Percentiles rank a stretch among this genome's conserved stretches.
phyloP scores from a whole-genome alignment of 306 rosid genomes.

The Morella rubra region DNA sequence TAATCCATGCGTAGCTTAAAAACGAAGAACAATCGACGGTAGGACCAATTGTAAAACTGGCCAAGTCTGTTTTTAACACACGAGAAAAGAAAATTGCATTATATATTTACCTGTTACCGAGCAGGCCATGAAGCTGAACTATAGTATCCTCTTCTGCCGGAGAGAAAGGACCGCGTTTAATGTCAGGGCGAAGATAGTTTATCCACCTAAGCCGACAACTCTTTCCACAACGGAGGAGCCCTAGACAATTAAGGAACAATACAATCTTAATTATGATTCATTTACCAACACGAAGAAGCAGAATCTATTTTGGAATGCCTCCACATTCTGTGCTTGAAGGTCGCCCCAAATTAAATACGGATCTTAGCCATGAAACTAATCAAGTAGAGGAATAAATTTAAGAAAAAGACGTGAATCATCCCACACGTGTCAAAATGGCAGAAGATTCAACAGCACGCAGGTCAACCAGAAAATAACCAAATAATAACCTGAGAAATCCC shows the following conservation, averaged over 20 bases:
- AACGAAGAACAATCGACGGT: not conserved
- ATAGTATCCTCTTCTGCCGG: constrained; percentile 44
- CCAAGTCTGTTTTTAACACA: not conserved
- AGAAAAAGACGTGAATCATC: not conserved
- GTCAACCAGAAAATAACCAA: not conserved
- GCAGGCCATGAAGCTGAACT: constrained; percentile 53
- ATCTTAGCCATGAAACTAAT: not conserved
- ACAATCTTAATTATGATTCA: no score
- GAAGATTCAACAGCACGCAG: not conserved
- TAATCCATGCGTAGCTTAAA: not conserved
- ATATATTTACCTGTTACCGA: constrained; percentile 48
- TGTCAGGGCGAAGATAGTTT: constrained; percentile 62
- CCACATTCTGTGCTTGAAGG: not conserved
- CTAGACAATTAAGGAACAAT: constrained; percentile 12
- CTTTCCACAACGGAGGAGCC: constrained; percentile 56
- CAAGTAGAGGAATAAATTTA: not conserved
- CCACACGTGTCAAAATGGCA: constrained; percentile 4
- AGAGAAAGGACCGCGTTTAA: constrained; percentile 59
- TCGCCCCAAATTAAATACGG: not conserved
- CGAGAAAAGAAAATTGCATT: not conserved
- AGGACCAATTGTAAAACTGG: not conserved
- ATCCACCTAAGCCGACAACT: constrained; percentile 63
- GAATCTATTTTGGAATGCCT: not conserved
- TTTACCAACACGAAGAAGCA: not conserved
- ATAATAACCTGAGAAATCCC: not conserved